phyloP scores from a whole-genome alignment of 352 stramenopile genomes.

The Thraustotheca clavata region DNA sequence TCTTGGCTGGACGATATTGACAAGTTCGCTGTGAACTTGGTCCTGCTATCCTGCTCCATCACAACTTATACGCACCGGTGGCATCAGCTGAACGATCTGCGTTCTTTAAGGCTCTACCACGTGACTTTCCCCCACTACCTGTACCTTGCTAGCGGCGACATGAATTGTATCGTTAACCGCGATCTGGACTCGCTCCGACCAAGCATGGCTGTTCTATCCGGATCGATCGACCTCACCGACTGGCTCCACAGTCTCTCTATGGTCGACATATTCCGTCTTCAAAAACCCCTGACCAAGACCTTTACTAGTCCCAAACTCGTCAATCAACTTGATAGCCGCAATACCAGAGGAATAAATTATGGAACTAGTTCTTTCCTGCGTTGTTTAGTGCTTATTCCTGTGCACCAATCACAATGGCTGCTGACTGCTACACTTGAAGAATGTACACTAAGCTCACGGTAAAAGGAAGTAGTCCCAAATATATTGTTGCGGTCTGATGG shows the following conservation, averaged over 20 bases:
- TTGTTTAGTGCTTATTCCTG: no score
- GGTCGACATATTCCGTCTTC: neutral
- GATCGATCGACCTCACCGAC: neutral
- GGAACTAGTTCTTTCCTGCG: no score
- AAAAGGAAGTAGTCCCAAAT: no score
- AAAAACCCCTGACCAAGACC: neutral
- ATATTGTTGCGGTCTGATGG: no score
- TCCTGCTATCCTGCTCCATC: neutral
- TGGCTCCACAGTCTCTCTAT: neutral
- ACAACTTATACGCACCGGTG: conserved; percentile 2
- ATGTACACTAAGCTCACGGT: no score
- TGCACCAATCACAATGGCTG: no score
- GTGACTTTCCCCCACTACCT: conserved; percentile 5
- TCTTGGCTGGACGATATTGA: neutral
- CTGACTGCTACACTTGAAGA: no score
- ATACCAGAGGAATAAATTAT: no score
- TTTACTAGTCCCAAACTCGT: conserved; percentile 4
- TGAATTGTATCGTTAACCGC: conserved; percentile 6
- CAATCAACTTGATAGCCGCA: conserved; percentile 1
- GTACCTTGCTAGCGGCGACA: neutral
- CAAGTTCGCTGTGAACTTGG: conserved; percentile 1
- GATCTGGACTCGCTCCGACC: neutral
- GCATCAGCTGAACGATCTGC: neutral
- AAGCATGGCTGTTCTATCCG: neutral
- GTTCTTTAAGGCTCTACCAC: neutral